Conservation (phyloP, 2,329 filamentous ascomycete genomes). For the Cladorrhinum sp. region DNA sequence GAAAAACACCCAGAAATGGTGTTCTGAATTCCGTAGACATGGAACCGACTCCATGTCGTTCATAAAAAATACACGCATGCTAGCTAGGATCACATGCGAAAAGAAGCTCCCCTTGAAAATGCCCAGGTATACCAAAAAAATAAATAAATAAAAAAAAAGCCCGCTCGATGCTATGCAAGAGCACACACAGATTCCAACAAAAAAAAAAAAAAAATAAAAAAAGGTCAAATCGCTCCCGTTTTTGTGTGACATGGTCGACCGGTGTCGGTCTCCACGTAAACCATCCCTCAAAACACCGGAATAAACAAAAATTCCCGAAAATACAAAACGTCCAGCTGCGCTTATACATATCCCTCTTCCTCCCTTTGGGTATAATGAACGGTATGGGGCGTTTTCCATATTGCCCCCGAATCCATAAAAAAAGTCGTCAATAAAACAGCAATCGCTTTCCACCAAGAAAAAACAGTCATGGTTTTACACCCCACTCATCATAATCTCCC, state of each 20-base stretch:
- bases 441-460: neutral
- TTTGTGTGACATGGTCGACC: neutral
- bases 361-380: neutral
- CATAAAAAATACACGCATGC: neutral
- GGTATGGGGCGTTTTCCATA: neutral
- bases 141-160: neutral
- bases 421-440: neutral
- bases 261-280: neutral
- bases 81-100: neutral
- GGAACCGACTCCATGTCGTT: neutral
- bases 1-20: neutral
- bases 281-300: neutral
- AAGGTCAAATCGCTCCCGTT: neutral
- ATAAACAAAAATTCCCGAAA: neutral
- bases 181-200: neutral
- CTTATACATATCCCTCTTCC: neutral
- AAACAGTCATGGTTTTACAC: slow-evolving; percentile 13
- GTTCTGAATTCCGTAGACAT: neutral
- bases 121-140: neutral
- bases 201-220: neutral
- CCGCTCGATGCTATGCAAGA: neutral
- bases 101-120: neutral
- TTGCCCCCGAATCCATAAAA: neutral
- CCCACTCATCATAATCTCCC: slow-evolving; percentile 34
- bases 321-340: neutral